Base-by-base conservation (phyloP, 2,329 filamentous ascomycete genomes). In the Tolypocladium album region DNA sequence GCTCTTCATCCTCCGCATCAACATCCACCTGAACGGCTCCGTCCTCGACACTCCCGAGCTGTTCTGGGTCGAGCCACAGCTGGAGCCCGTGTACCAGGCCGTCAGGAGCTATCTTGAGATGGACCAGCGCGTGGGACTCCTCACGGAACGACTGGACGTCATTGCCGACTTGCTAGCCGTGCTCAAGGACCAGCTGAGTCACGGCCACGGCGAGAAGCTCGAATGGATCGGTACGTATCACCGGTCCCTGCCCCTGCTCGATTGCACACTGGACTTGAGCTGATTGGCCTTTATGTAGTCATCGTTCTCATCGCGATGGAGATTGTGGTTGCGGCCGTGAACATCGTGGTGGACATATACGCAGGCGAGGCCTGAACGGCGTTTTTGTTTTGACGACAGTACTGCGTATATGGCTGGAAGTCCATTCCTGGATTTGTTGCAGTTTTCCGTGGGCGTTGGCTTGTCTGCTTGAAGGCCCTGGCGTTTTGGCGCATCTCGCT, bases 41-140 rank as follows among this genome's bases (percentile, higher is more conserved):
- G 92, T 99, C 7, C 87, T 99, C 45, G 94, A 99, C 73, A 96
- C 92, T 12, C 94, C 94, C 0, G 94, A 99, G 76, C 82, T 99
- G 50, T 97, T 99, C 82, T 99, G 94, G 94, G 90, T 93, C 39
- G 94, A 99, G 75, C 94, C 94, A 11, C 92, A 97, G 74, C 82
- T 99, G 8, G 94, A 99, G 70, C 94, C 94, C 6, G 88, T 99
- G 36, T 99, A 99, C 72, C 89, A 95, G 73, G 94, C 94, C 59
- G 94, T 97, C 52, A 82, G 94, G 60, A 94, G 88, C 71, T 99
- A 99, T 72, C 80, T 99, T 24, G 94, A 99, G 78, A 97, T 99
- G 89, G 94, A 97, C 74, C 94, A 97, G 78, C 82, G 94, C 60
- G 93, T 97, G 15, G 86, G 87, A 31, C 79, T 99, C 45, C 77